phyloP scores from a whole-genome alignment of 306 rosid genomes.

The Abrus precatorius region DNA sequence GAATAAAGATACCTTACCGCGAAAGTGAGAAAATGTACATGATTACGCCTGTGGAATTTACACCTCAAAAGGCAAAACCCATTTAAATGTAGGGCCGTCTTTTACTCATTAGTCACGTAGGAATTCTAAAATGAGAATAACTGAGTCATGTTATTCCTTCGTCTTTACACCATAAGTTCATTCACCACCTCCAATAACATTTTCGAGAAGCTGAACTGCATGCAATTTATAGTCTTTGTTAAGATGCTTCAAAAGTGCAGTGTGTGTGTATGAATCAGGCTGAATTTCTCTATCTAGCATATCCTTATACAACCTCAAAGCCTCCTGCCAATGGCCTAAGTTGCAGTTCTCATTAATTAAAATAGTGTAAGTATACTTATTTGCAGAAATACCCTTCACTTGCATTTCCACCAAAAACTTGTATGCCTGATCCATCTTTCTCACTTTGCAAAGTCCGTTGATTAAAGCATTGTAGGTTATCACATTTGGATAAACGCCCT shows the following conservation, averaged over 20 bases:
- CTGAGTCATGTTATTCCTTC: constrained; percentile 42
- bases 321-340: constrained; percentile 73
- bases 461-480: constrained; percentile 85
- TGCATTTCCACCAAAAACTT: constrained; percentile 67
- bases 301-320: constrained; percentile 71
- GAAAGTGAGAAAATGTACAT: constrained; percentile 40
- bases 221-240: constrained; percentile 61
- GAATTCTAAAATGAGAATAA: constrained; percentile 42
- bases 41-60: constrained; percentile 13
- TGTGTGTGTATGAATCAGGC: constrained; percentile 79
- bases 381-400: constrained; percentile 70
- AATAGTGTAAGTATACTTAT: constrained; percentile 87
- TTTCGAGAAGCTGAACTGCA: constrained; percentile 62
- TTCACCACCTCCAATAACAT: constrained; percentile 50
- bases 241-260: constrained; percentile 70
- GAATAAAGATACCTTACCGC: constrained; percentile 40
- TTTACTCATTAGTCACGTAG: constrained; percentile 44
- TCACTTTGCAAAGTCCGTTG: constrained; percentile 75
- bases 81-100: constrained; percentile 25
- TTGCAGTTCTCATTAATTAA: constrained; percentile 77
- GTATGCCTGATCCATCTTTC: constrained; percentile 69
- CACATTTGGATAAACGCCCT: constrained; percentile 74
- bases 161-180: constrained; percentile 51
- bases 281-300: constrained; percentile 78
- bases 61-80: constrained; percentile 43